These are phyloP conservation scores for Athelia psychrophila DNA, from an alignment of 1,284 basidiomycete genomes.

Conservation along the genomic window DNA sequence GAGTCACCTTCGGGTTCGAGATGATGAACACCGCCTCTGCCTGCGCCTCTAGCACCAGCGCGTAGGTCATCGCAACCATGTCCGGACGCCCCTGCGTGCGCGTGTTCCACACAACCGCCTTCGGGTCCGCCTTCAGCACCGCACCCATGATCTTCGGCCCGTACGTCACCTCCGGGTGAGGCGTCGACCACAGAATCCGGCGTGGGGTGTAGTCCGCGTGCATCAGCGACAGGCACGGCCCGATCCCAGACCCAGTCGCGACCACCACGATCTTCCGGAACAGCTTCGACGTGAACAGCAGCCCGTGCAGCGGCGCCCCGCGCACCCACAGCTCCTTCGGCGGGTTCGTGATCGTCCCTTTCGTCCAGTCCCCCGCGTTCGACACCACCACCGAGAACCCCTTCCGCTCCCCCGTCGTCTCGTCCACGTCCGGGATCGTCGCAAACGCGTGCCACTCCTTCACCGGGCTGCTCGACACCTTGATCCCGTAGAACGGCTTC, in stretches of 20 bases:
- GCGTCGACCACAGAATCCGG: constrained; percentile 56
- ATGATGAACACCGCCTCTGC: constrained; percentile 62
- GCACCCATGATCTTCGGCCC: constrained; percentile 55
- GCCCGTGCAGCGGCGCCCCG: constrained; percentile 57
- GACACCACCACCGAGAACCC: constrained; percentile 60
- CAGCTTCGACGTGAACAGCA: constrained; percentile 53
- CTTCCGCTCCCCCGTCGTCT: constrained; percentile 21
- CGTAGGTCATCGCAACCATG: constrained; percentile 58
- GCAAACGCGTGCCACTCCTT: constrained; percentile 65
- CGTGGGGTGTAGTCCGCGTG: constrained; percentile 50
- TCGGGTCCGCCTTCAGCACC: constrained; percentile 50
- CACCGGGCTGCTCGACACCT: constrained; percentile 51
- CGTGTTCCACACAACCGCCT: constrained; percentile 61
- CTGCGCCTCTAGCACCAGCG: constrained; percentile 54
- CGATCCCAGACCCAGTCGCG: constrained; percentile 61
- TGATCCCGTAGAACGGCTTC: constrained; percentile 51
- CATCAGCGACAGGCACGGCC: constrained; percentile 55
- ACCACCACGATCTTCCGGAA: constrained; percentile 60
- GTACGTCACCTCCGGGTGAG: constrained; percentile 57
- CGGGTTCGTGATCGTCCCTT: constrained; percentile 47
- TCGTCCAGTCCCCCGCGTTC: constrained; percentile 60
- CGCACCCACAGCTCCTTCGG: constrained; percentile 57
- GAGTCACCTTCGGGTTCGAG: constrained; percentile 61
- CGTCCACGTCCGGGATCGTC: constrained; percentile 46
- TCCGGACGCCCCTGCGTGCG: constrained; percentile 58